Conservation (phyloP, 2,329 filamentous ascomycete genomes). For the Tolypocladium cylindrosporum region DNA sequence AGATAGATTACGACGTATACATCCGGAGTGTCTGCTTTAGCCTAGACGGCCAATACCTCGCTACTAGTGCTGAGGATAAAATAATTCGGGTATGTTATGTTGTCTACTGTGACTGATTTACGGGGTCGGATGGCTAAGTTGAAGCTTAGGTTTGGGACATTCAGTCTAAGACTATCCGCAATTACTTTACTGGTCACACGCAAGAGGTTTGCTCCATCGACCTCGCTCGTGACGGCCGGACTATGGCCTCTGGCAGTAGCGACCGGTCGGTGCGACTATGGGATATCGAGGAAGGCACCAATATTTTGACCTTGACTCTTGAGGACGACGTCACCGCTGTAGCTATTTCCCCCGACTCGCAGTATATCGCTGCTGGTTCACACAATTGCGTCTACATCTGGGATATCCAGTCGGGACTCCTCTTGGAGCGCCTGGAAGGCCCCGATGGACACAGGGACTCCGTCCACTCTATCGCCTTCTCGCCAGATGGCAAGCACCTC, state of each 20-base stretch:
- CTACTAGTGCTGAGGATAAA: constrained; percentile 97
- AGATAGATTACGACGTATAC: constrained; percentile 66
- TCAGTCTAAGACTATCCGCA: constrained; percentile 67
- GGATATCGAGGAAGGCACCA: constrained; percentile 80
- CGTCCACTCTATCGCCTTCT: constrained; percentile 93
- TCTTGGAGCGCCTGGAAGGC: constrained; percentile 86
- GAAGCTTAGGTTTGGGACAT: constrained; percentile 82
- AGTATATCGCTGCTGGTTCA: constrained; percentile 87
- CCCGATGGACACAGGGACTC: constrained; percentile 93
- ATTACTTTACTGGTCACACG: constrained; percentile 92
- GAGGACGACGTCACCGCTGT: constrained; percentile 97
- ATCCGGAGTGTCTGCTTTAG: constrained; percentile 98
- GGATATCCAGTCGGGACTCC: constrained; percentile 78
- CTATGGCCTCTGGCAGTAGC: constrained; percentile 90
- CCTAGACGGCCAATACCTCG: constrained; percentile 85
- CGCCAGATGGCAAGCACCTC: constrained; percentile 82
- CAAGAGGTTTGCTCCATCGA: constrained; percentile 97
- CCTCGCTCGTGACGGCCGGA: constrained; percentile 84
- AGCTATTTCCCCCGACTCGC: constrained; percentile 90
- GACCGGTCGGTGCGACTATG: constrained; percentile 94
- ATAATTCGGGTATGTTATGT: constrained; percentile 67
- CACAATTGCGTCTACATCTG: constrained; percentile 98
- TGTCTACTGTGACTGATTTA: neutral
- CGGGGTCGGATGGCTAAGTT: no score
- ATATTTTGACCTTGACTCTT: constrained; percentile 78